These are phyloP conservation scores for Lactarius psammicola DNA, from an alignment of 768 basidiomycete genomes.

Conservation along the genomic window DNA sequence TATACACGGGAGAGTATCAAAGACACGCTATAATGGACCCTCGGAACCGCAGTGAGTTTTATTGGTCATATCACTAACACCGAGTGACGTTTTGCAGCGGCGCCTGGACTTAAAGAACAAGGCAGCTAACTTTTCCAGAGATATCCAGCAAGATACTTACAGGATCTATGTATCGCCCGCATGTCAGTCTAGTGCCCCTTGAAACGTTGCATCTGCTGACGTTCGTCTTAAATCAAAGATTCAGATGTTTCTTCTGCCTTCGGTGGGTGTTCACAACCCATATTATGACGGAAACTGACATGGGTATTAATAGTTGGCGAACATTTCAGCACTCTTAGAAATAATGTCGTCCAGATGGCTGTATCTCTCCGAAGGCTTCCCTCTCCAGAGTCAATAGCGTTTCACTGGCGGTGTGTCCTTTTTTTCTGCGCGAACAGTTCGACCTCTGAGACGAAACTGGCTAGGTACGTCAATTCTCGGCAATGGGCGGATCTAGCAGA, in stretches of 20 bases:
- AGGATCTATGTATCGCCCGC: slow-evolving; percentile 17
- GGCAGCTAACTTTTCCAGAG: background rate
- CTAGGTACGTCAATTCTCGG: background rate
- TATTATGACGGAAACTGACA: background rate
- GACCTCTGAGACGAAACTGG: background rate
- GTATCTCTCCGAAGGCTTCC: background rate
- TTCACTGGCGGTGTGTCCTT: slow-evolving; percentile 9
- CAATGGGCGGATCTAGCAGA: background rate
- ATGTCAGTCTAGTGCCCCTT: slow-evolving; percentile 4
- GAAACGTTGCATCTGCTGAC: background rate
- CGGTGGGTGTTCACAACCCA: background rate
- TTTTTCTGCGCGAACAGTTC: no score
- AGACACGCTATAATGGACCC: background rate
- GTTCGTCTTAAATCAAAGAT: background rate
- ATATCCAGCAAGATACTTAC: slow-evolving; percentile 2
- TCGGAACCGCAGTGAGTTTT: background rate
- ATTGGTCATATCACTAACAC: background rate
- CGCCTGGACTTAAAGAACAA: background rate
- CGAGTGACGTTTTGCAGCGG: background rate
- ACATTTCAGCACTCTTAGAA: slow-evolving; percentile 5
- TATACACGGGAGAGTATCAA: slow-evolving; percentile 20
- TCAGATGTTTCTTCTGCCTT: slow-evolving; percentile 19
- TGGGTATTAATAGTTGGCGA: slow-evolving; percentile 1
- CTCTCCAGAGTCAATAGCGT: slow-evolving; percentile 2
- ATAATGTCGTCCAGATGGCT: slow-evolving; percentile 1